A percentile compares a stretch with the other conserved stretches of the same genome.
phyloP scores from a whole-genome alignment of 2,329 filamentous ascomycete genomes.

The Akanthomyces lecanii region DNA sequence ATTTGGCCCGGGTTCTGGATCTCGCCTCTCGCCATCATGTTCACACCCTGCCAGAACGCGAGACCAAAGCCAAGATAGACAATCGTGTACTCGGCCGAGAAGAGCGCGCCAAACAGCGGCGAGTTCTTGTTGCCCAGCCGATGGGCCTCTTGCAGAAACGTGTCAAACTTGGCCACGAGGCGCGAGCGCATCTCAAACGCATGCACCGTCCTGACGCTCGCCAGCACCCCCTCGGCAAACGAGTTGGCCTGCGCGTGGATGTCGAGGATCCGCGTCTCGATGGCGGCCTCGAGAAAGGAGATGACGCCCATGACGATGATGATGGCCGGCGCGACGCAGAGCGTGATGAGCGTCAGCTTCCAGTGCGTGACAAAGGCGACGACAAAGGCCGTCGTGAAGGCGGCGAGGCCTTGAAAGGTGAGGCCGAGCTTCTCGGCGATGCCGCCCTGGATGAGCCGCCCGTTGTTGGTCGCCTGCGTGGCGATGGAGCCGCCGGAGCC shows the following conservation, averaged over 20 bases:
- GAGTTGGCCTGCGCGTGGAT: constrained; percentile 32
- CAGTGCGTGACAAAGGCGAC: constrained; percentile 39
- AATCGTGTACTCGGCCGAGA: constrained; percentile 36
- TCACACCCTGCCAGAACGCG: constrained; percentile 43
- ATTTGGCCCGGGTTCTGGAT: constrained; percentile 35
- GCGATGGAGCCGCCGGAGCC: constrained; percentile 39
- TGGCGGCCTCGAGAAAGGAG: constrained; percentile 25
- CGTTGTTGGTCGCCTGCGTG: constrained; percentile 41
- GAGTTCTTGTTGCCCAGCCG: constrained; percentile 36
- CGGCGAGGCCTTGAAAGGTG: constrained; percentile 35
- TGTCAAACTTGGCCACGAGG: constrained; percentile 37
- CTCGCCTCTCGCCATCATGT: constrained; percentile 34
- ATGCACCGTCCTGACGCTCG: constrained; percentile 38
- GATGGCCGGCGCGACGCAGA: constrained; percentile 29
- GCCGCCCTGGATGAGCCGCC: constrained; percentile 38
- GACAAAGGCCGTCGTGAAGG: constrained; percentile 36
- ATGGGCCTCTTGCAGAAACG: constrained; percentile 34
- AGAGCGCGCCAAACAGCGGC: constrained; percentile 35
- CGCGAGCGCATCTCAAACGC: constrained; percentile 39
- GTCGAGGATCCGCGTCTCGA: constrained; percentile 33
- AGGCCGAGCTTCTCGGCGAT: constrained; percentile 39
- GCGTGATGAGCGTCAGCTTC: constrained; percentile 40
- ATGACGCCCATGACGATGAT: constrained; percentile 30
- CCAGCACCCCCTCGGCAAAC: constrained; percentile 35
- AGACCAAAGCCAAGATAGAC: constrained; percentile 41